Base-by-base conservation (phyloP, 345 rosid genomes). In the Gossypium stocksii region DNA sequence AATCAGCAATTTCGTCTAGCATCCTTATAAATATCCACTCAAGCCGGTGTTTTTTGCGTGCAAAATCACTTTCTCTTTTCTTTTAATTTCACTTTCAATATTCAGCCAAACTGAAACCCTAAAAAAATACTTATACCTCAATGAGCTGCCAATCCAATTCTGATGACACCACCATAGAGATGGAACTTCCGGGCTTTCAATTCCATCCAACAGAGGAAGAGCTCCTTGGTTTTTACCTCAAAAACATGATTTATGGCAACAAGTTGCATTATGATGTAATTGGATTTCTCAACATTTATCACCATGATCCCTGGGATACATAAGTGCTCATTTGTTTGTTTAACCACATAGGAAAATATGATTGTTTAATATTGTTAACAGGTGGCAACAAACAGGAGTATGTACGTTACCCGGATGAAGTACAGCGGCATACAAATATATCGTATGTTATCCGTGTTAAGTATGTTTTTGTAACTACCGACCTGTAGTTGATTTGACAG, bases 171-270 rank as follows among this genome's bases (percentile, higher is more conserved):
- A 63, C 79, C 4, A 34, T 80, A 17, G 84, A 86, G 53, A 77
- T 86, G 49, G 86, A 82, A 17, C 94, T 95, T 64, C 99, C 99
- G 0, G 99, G 98, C 20, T 91, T 95, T 72, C 80, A 98, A 14
- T 95, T 95, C 87, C 98, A 95, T 78, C 99, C 99, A 0, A 95
- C 98, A 0, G 99, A 95, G 78, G 94, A 93, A 23, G 99, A 95
- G 67, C 93, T 95, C 27, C 91, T 95, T 13, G 90, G 86, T 70
- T 93, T 91, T 80, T 95, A 93, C 77, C 97, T 95, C 68, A 86
- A 75, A 73, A 95, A 86, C 87, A 86, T 81, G 84, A 80, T 93
- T 66, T 86, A 67, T 6, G 91, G 91, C 4, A 91, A 82, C 48
- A 78, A 9, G 54, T 25, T 81, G 9, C 83, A 74, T 19, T 70